Base-by-base conservation (phyloP, 1,284 basidiomycete species). In the Trichosporon inkin region DNA sequence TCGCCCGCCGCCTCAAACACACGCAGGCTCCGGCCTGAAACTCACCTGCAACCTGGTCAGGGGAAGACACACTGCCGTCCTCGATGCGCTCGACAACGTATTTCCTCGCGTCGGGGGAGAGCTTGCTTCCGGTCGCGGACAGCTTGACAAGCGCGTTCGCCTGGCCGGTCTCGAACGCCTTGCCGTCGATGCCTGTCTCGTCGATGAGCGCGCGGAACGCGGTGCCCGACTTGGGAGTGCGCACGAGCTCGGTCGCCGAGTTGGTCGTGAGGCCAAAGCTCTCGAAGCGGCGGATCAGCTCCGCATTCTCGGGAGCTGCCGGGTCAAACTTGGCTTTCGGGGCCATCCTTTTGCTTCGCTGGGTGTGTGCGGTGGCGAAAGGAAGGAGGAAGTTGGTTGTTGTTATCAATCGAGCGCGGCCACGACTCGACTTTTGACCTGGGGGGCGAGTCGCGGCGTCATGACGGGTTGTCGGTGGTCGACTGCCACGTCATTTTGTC, bases 11-110 rank as follows among this genome's bases (percentile, higher is more conserved):
- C 34, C n/a, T 4, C 28, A 32, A 4, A 32, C 28, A 32, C 8
- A 55, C n/a, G 10, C 53, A 17, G n/a, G 17, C 28, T 20, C 22
- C 44, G 10, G 24, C 14, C 24, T 32, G 40, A 24, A 24, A 78
- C 85, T 66, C 69, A 92, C 92, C 92, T 58, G 85, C 83, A 37
- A 96, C 85, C 80, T 97, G 94, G 73, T 98, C 95, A 6, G 86
- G 84, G 39, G 84, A 85, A 80, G 88, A 90, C 62, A 99, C 76
- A 67, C 85, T 84, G 20, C 84, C 87, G 61, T 86, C 84, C 22
- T 87, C 73, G 67, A 97, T 87, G 62, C 84, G 85, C 34, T 81
- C 77, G 39, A 92, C 82, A 17, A 89, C 79, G 73, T 88, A 93
- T 57, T 80, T 82, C 68, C 85, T 83, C 74, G 86, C 84, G n/a